Evolutionary conservation across 2,329 filamentous ascomycete genomes (phyloP), one percentile per base, ranked within the genome.

Genomic region (Pseudogymnoascus sp.): DNA sequence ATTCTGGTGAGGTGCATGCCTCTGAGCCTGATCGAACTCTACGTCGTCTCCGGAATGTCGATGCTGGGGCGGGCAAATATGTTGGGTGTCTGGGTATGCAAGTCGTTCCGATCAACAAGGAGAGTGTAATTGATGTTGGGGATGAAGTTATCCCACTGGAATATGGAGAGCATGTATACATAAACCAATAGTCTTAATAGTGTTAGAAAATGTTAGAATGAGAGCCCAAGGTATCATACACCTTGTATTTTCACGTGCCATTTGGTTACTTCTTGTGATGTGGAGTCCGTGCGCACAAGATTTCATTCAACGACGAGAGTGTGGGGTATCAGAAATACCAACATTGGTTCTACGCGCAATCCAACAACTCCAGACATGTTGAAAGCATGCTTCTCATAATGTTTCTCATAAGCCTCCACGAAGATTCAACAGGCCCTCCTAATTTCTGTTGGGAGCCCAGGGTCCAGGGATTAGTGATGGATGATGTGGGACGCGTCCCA

Each of bases 71-170:
- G 0, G 70, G 69, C 5, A 80, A 81, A 29, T 77, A 75, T 55
- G 75, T 72, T 60, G 82, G 84, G 0, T 87, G 85, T 65, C 69
- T 88, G 27, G 86, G 86, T 5, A 86, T 89, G 83, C 84, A 87
- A 71, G 73, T 88, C 63, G 84, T 82, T 39, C 86, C 86, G 5
- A 66, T 82, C 12, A 60, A 63, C 5, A 70, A 76, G 64, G 75
- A 80, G 65, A 75, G 75, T 10, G 78, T 74, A 66, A 66, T 86
- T 31, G 78, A 81, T 64, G 81, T 83, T 8, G 84, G 83, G 63
- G 85, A 86, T 78, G 72, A 75, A 5, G 71, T 86, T 36, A 74
- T 78, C 1, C 79, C 85, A 5, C 67, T 80, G 45, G 71, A 80
- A 68, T 60, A 64, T 12, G 68, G 65, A 21, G 64, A 67, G 31